phyloP scores from a whole-genome alignment of 345 rosid genomes.

The Chamaenerion angustifolium region DNA sequence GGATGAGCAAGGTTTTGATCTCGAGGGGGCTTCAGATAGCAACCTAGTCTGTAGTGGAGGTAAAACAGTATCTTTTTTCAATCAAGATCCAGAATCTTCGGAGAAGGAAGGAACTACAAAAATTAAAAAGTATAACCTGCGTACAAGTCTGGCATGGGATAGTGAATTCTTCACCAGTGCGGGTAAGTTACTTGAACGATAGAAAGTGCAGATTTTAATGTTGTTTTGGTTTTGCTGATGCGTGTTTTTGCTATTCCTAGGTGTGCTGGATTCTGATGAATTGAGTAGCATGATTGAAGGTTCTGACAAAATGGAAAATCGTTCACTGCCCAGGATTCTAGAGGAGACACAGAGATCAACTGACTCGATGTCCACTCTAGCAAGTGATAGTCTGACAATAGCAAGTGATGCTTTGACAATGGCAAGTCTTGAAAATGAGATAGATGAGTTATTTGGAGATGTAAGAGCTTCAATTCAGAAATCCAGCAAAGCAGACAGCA shows the following conservation, averaged over 20 bases:
- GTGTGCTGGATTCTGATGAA: slow-evolving; percentile 83
- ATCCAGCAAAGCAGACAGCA: slow-evolving; percentile 24
- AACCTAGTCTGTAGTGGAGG: slow-evolving; percentile 12
- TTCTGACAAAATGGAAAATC: slow-evolving; percentile 24
- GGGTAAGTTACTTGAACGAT: slow-evolving; percentile 23
- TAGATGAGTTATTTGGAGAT: slow-evolving; percentile 54
- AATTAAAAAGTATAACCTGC: slow-evolving; percentile 45
- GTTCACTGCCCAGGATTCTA: slow-evolving; percentile 39
- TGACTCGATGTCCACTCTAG: slow-evolving; percentile 64
- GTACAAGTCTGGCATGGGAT: slow-evolving; percentile 94
- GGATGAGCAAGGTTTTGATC: slow-evolving; percentile 19
- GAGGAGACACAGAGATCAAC: slow-evolving; percentile 59
- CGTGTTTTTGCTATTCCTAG: slow-evolving; percentile 18
- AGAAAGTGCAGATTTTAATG: not conserved
- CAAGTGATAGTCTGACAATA: slow-evolving; percentile 45
- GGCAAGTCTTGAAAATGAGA: slow-evolving; percentile 34
- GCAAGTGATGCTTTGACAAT: slow-evolving; percentile 33
- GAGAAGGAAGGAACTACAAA: slow-evolving; percentile 23
- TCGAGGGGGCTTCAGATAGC: slow-evolving; percentile 17
- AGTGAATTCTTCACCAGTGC: slow-evolving; percentile 89
- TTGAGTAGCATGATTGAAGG: slow-evolving; percentile 56
- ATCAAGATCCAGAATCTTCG: slow-evolving; percentile 26
- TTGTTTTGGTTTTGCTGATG: not conserved
- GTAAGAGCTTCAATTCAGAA: slow-evolving; percentile 69
- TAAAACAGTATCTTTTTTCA: slow-evolving; percentile 14